A percentile compares a stretch with the other conserved stretches of the same genome.
Evolutionary conservation across 345 rosid genomes (phyloP).

Genomic region (Eucalyptus pauciflora): DNA sequence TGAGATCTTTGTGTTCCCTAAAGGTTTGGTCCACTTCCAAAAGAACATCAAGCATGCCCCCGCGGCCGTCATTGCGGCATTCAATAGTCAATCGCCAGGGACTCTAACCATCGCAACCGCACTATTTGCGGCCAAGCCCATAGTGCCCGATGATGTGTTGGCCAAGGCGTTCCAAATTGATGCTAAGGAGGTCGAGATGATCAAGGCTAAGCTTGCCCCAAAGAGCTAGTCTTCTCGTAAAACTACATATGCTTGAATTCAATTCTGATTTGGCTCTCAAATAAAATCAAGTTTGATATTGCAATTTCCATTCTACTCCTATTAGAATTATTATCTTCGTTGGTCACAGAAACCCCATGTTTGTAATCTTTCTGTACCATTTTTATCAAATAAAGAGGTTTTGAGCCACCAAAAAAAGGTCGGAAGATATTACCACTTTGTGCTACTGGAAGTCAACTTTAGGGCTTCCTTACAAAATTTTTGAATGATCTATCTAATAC

Average conservation of each 20-base stretch:
- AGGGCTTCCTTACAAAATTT: background rate
- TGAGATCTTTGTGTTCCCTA: constrained; percentile 45
- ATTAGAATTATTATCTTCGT: background rate
- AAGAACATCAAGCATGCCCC: constrained; percentile 17
- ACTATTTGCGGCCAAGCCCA: constrained; percentile 25
- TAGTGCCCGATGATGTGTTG: constrained; percentile 31
- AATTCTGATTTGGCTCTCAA: background rate
- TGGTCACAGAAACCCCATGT: background rate
- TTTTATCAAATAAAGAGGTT: background rate
- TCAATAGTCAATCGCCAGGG: constrained; percentile 52
- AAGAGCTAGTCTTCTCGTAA: background rate
- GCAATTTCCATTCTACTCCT: background rate
- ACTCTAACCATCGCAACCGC: constrained; percentile 33
- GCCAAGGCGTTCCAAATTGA: constrained; percentile 35
- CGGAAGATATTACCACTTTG: too few species aligned
- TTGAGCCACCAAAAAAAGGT: background rate
- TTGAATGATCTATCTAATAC: background rate
- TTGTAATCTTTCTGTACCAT: background rate
- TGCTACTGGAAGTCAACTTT: background rate
- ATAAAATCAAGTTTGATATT: background rate
- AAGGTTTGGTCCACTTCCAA: constrained; percentile 52
- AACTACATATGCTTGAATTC: background rate
- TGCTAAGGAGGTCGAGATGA: constrained; percentile 8
- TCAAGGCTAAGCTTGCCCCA: constrained; percentile 33
- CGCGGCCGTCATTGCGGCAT: constrained; percentile 33